phyloP scores from a whole-genome alignment of 352 stramenopile genomes.

The Globisporangium paddicum region DNA sequence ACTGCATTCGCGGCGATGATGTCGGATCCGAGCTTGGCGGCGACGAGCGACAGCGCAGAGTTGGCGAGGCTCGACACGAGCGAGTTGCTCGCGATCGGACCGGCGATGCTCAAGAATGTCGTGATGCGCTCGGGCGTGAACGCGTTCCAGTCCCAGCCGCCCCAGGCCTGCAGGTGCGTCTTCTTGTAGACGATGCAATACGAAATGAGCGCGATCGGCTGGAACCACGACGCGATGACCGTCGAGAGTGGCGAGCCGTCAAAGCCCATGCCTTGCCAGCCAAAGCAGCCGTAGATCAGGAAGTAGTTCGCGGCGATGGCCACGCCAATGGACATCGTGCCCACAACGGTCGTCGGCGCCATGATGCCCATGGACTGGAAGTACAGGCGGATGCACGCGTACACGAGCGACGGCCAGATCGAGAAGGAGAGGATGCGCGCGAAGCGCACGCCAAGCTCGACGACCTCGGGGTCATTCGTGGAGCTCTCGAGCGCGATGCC shows the following conservation, averaged over 20 bases:
- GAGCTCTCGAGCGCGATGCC: slow-evolving; percentile 53
- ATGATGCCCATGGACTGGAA: slow-evolving; percentile 85
- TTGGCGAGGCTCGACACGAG: slow-evolving; percentile 73
- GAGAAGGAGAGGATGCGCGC: slow-evolving; percentile 75
- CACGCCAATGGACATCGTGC: slow-evolving; percentile 58
- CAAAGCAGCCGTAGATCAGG: slow-evolving; percentile 52
- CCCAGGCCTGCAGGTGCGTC: slow-evolving; percentile 67
- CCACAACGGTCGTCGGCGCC: slow-evolving; percentile 64
- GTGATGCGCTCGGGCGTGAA: slow-evolving; percentile 57
- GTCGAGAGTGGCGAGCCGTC: slow-evolving; percentile 72
- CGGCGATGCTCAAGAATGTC: slow-evolving; percentile 64
- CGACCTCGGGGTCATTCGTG: slow-evolving; percentile 56
- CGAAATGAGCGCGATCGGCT: slow-evolving; percentile 64
- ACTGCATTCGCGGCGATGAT: slow-evolving; percentile 77
- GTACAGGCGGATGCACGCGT: slow-evolving; percentile 76
- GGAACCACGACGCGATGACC: slow-evolving; percentile 77
- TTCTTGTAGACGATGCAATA: slow-evolving; percentile 77
- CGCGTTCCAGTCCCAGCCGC: slow-evolving; percentile 51
- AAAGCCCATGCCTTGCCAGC: slow-evolving; percentile 62
- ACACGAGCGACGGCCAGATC: slow-evolving; percentile 69
- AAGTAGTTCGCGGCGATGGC: slow-evolving; percentile 62
- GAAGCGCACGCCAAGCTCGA: slow-evolving; percentile 65
- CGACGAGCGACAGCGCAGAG: slow-evolving; percentile 62
- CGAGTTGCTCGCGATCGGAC: slow-evolving; percentile 56
- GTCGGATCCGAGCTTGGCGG: slow-evolving; percentile 63